These are phyloP conservation scores for Pyronema domesticum DNA, from an alignment of 495 filamentous ascomycete genomes.

Conservation along the genomic window DNA sequence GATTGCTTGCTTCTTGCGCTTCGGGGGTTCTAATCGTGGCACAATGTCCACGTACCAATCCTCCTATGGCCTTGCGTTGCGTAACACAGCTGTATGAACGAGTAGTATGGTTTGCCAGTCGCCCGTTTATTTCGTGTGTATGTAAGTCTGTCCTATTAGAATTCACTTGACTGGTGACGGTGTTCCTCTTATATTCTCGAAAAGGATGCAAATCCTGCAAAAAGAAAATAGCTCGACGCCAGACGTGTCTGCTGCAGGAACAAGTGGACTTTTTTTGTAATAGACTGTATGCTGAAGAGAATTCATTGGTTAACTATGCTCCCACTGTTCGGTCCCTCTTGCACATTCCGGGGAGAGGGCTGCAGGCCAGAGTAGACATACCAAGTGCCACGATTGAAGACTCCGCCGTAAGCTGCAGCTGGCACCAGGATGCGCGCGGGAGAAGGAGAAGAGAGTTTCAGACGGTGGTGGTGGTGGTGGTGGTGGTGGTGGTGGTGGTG, in stretches of 20 bases:
- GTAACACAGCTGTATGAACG: neutral
- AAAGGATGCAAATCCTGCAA: neutral
- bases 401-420: too few relatives aligned
- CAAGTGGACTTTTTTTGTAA: neutral
- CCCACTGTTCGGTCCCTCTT: neutral
- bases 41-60: conserved; percentile 5
- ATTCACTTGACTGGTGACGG: neutral
- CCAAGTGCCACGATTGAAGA: too few relatives aligned
- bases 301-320: neutral
- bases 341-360: neutral
- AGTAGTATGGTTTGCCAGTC: neutral
- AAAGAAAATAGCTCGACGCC: neutral
- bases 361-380: too few relatives aligned
- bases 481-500: too few relatives aligned
- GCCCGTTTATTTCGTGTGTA: neutral
- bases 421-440: too few relatives aligned
- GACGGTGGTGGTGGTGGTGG: too few relatives aligned
- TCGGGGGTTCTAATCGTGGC: neutral
- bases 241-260: conserved; percentile 6
- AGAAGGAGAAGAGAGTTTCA: too few relatives aligned
- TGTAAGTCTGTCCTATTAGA: neutral
- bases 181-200: neutral
- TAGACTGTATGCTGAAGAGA: neutral
- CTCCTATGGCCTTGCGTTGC: conserved; percentile 3
- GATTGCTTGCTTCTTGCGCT: neutral